Base-by-base conservation (phyloP, 192 early-diverging fungal genomes). In the Oehlia diaphana region DNA sequence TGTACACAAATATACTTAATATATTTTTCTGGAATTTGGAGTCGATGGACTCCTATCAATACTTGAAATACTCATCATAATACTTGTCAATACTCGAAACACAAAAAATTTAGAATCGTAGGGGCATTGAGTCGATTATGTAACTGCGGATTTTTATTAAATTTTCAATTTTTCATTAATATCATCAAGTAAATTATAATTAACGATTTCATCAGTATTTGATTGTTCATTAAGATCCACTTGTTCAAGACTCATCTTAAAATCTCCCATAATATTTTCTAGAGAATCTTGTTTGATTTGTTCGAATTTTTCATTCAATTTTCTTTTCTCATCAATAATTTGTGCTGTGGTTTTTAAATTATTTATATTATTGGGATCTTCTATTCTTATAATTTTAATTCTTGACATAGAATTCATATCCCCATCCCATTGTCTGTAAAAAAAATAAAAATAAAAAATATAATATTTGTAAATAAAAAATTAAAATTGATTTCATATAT, bases 391-490 rank as follows among this genome's bases (percentile, higher is more conserved):
- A 35, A 86, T 81, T 61, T 82, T 81, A 72, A 90, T 90, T 33
- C 85, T 74, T 44, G 82, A 63, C 75, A 89, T 77, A 14, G 84
- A 85, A 76, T 89, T 90, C 21, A 79, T 65, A 78, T 90, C 89
- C 12, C 89, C 89, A 80, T 90, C 85, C 89, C 87, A 90, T 28
- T 86, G 82, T 10, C 86, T 82, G 16, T 82, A 79, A 6, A 79
- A 8, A 26, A 26, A 26, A 26, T 26, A 26, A 26, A 26, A 26
- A 26, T 26, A 26, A 0, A 37, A 37, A 2, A 31, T 31, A 31
- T 37, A 37, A 37, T 37, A 31, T 37, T 37, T 63, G 33, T 35
- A 58, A 37, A 19, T 31, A 37, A 37, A 37, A 37, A 37, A 37
- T 37, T 31, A 31, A 31, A 2, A 31, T 31, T 31, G 31, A 31